Conservation (phyloP, 371 early-diverging fungal species). For the Amoeboaphelidium protococcarum region DNA sequence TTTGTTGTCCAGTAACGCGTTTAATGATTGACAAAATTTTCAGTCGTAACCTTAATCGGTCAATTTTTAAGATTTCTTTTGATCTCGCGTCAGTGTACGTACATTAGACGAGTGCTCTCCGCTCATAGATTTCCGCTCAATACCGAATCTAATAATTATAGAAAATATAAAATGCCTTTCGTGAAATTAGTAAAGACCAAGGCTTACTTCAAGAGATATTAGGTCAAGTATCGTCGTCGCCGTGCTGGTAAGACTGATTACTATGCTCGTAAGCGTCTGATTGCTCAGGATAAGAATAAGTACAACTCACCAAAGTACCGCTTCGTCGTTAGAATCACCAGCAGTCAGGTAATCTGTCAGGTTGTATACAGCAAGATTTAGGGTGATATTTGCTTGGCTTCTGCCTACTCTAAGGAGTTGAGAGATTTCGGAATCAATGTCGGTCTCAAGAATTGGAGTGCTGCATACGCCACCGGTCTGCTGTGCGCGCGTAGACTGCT, state of each 20-base stretch:
- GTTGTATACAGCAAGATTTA: conserved; percentile 94
- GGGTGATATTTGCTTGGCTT: conserved; percentile 91
- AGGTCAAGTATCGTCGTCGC: conserved; percentile 95
- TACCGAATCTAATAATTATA: no score
- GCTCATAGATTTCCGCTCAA: no score
- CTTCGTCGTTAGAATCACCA: conserved; percentile 98
- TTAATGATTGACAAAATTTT: no score
- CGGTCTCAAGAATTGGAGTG: conserved; percentile 99
- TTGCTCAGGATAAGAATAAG: conserved; percentile 98
- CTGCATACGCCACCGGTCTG: conserved; percentile 98
- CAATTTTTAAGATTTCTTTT: no score
- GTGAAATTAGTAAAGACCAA: conserved; percentile 80
- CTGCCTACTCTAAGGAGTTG: conserved; percentile 97
- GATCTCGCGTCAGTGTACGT: no score
- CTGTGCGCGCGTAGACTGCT: conserved; percentile 91
- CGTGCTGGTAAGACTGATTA: conserved; percentile 99
- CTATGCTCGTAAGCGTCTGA: conserved; percentile 96
- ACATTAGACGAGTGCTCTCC: no score
- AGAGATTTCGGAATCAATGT: conserved; percentile 93
- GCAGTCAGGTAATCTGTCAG: conserved; percentile 92
- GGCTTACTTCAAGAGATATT: conserved; percentile 98
- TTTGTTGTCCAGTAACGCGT: no score
- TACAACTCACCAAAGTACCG: conserved; percentile 99
- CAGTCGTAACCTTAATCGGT: no score
- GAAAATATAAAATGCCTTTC: conserved; percentile 68